Evolutionary conservation across 208 protist genomes (phyloP), one percentile per base, ranked within the genome.

Genomic region (Strigomonas culicis): DNA sequence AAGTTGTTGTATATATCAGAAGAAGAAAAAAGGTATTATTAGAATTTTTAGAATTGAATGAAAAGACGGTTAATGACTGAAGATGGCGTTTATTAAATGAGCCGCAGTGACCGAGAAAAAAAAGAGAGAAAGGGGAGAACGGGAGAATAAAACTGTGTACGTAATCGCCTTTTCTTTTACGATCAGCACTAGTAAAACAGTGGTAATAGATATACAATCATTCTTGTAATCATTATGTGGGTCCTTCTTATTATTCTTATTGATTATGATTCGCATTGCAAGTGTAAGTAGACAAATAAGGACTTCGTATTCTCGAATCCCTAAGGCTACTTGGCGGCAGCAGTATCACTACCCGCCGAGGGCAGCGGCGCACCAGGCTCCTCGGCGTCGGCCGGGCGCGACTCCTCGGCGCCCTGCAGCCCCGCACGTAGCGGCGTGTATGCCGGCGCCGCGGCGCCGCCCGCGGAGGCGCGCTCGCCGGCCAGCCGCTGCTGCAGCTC

Each of bases 401-500:
- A n/a, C n/a, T 41, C 36, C 36, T 41, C 36, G 8, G 36, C 36
- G 13, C 8, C 36, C 13, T 17, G 8, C 41, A 87, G 67, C 21
- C 84, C 84, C 41, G 80, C 39, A 1, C 59, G 72, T 56, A 85
- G 73, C 24, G 77, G 70, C 25, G 69, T 70, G 50, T 69, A 70
- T 36, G 46, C 50, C 8, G 22, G 41, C 49, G 58, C 13, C 19
- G 43, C 30, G 13, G 51, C 43, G 19, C 68, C 50, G 1, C 65
- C 59, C 30, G 80, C 84, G 0, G 79, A 92, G 30, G 13, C 50
- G 10, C 62, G 77, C 66, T 94, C 88, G 19, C 70, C 67, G 49
- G 77, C 74, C 24, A 94, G 57, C 70, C 78, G 75, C 32, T 64
- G 49, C 69, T 73, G 22, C 61, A 77, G 58, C 56, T 84, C 84